Percentiles rank a stretch among this genome's conserved stretches.
phyloP scores from a whole-genome alignment of 179 eudicot species.

The Silene coronaria region DNA sequence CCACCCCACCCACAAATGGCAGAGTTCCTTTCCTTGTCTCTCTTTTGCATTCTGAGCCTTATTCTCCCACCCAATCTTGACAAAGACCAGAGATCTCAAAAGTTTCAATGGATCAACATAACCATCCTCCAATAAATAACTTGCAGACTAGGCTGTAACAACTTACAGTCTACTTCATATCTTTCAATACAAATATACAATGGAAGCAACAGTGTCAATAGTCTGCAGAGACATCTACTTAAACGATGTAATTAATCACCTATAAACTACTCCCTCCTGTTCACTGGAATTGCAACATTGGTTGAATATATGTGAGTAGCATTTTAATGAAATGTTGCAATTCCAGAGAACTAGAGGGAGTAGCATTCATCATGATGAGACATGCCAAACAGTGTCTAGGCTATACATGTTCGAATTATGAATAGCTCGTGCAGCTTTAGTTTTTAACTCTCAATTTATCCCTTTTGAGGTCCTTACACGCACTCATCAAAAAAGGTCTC shows the following conservation, averaged over 20 bases:
- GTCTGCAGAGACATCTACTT: not conserved
- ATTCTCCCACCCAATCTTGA: not conserved
- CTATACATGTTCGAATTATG: not conserved
- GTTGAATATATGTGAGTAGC: no score
- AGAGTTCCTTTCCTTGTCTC: not conserved
- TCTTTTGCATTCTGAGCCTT: not conserved
- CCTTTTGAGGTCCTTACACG: not conserved
- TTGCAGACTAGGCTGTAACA: not conserved
- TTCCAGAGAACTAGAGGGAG: no score
- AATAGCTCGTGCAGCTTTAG: not conserved
- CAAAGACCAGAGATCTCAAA: constrained; percentile 5
- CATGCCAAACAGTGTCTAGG: not conserved
- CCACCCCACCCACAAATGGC: not conserved
- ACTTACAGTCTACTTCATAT: not conserved
- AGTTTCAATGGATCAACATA: not conserved
- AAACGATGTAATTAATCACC: not conserved
- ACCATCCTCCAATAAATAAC: not conserved
- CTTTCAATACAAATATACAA: not conserved
- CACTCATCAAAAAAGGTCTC: not conserved
- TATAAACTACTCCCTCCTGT: no score
- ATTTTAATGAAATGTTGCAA: no score
- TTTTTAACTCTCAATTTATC: not conserved
- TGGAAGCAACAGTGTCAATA: not conserved
- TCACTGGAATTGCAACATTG: no score
- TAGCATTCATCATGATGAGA: not conserved